phyloP scores from a whole-genome alignment of 2,329 filamentous ascomycete genomes.

The Bipolaris sorokiniana region DNA sequence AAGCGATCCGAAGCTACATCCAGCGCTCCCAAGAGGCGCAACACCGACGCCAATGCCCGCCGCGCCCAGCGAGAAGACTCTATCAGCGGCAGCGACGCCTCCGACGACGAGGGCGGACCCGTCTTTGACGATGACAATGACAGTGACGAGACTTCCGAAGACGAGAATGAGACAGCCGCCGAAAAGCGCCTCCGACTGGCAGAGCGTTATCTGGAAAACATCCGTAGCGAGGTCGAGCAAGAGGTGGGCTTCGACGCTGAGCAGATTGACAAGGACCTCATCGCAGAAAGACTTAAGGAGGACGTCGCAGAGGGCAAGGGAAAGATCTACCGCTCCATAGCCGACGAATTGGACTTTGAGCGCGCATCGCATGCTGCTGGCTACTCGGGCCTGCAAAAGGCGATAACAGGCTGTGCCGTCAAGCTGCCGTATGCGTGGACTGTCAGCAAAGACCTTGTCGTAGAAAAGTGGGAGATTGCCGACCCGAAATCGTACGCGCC shows the following conservation, averaged over 20 bases:
- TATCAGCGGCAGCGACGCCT: slow-evolving; percentile 81
- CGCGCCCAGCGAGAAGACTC: slow-evolving; percentile 70
- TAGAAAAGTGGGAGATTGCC: slow-evolving; percentile 92
- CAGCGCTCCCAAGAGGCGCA: slow-evolving; percentile 66
- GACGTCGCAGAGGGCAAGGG: slow-evolving; percentile 93
- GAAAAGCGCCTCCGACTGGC: slow-evolving; percentile 86
- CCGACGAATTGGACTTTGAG: slow-evolving; percentile 72
- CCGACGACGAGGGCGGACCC: slow-evolving; percentile 64
- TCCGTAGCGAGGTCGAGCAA: slow-evolving; percentile 74
- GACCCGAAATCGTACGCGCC: slow-evolving; percentile 45
- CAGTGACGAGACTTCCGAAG: slow-evolving; percentile 66
- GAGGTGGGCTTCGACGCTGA: slow-evolving; percentile 90
- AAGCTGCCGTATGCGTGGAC: slow-evolving; percentile 85
- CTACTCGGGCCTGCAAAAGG: slow-evolving; percentile 76
- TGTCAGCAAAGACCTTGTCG: slow-evolving; percentile 79
- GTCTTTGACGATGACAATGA: slow-evolving; percentile 47
- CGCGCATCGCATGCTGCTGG: slow-evolving; percentile 73
- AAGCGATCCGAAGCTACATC: slow-evolving; percentile 67
- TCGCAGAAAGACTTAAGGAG: slow-evolving; percentile 83
- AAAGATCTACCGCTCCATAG: slow-evolving; percentile 81
- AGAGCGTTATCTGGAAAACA: slow-evolving; percentile 90
- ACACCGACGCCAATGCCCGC: slow-evolving; percentile 54
- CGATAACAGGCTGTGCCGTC: slow-evolving; percentile 79
- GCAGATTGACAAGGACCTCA: slow-evolving; percentile 89
- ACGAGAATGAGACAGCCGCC: slow-evolving; percentile 84